Base-by-base conservation (phyloP, 768 basidiomycete genomes). In the Cystofilobasidium capitatum region DNA sequence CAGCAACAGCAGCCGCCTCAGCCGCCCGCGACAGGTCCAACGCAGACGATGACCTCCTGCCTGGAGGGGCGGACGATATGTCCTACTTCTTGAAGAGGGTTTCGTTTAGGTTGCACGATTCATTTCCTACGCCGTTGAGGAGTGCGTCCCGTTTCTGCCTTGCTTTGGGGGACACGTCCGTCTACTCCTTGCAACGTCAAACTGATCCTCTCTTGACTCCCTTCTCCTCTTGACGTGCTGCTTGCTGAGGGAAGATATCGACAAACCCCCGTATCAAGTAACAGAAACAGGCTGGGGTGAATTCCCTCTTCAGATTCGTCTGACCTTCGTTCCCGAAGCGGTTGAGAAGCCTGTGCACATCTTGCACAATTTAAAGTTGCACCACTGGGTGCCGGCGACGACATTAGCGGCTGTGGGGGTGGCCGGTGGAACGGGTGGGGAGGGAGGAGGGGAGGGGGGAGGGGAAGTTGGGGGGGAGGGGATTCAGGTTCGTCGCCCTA, bases 251-350 rank as follows among this genome's bases (percentile, higher is more conserved):
- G 31, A 71, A 97, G 94, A 87, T 72, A 76, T 96, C 35, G 96
- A 99, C 74, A 91, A 88, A 75, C 84, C 91, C 5, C 96, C 96
- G 0, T 99, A 92, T 74, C 89, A 91, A 72, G 86, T 98, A 20
- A 86, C 92, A 13, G 96, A 98, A 77, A 98, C 96, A 20, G 96
- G 96, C 58, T 99, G 96, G 96, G 96, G 96, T 71, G 96, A 99
- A 80, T 99, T 99, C 78, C 91, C 96, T 74, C 88, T 98, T 70
- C 85, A 87, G 73, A 93, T 99, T 70, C 84, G 88, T 61, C 86
- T 99, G 63, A 87, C 86, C 58, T 97, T 98, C 78, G 81, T 91
- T 37, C 77, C 83, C 62, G 96, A 99, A 77, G 85, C 91, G 5
- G 87, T 85, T 58, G 96, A 98, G 76, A 98, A 98, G 75, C 83